phyloP scores from a whole-genome alignment of 1,284 basidiomycete species.

The Agaricales sp. region DNA sequence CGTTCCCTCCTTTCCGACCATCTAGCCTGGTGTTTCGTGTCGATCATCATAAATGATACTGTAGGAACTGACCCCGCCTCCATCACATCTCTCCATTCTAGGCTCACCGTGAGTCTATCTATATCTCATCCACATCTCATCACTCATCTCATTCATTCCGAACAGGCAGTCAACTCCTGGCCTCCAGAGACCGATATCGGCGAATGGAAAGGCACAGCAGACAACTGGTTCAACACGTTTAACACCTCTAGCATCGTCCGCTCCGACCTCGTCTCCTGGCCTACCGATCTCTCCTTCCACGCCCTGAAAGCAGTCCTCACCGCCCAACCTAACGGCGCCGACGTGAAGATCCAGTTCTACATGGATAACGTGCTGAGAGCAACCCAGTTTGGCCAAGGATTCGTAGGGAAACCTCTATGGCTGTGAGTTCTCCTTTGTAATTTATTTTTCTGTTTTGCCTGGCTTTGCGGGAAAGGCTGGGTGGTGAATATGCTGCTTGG shows the following conservation, averaged over 20 bases:
- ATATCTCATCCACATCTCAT: no score
- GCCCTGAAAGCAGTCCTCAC: constrained; percentile 29
- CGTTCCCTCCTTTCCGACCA: background rate
- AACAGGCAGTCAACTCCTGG: constrained; percentile 29
- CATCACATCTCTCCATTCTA: constrained; percentile 14
- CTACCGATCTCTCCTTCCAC: constrained; percentile 31
- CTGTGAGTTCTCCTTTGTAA: constrained; percentile 20
- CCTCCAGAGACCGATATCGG: constrained; percentile 33
- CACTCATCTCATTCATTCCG: background rate
- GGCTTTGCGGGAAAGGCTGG: no score
- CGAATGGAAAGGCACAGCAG: constrained; percentile 33
- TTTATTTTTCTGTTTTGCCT: background rate
- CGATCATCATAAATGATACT: background rate
- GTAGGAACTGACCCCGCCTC: constrained; percentile 34
- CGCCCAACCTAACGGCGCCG: constrained; percentile 23
- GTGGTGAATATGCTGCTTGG: no score
- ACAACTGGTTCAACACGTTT: constrained; percentile 36
- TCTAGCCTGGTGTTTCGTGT: background rate
- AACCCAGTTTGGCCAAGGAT: constrained; percentile 28
- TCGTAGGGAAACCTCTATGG: constrained; percentile 28
- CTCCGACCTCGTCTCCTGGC: constrained; percentile 29
- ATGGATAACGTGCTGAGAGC: constrained; percentile 25
- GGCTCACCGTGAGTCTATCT: constrained; percentile 20
- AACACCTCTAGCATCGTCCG: constrained; percentile 29
- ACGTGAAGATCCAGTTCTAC: constrained; percentile 29